phyloP scores from a whole-genome alignment of 768 basidiomycete species.

The Boletus insuetus region DNA sequence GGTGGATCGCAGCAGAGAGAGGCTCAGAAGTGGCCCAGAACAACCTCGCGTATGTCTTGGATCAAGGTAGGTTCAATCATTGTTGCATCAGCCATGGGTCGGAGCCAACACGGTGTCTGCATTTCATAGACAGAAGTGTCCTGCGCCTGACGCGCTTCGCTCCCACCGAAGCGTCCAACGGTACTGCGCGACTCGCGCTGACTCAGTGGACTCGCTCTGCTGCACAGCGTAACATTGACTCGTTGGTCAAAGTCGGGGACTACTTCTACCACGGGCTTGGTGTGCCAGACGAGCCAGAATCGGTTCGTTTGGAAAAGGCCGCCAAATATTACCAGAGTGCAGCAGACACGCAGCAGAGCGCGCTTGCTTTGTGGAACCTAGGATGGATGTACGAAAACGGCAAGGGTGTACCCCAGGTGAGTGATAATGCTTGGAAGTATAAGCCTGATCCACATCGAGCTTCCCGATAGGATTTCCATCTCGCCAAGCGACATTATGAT shows the following conservation, averaged over 20 bases:
- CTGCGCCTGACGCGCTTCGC: conserved; percentile 66
- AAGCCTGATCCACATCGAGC: neutral
- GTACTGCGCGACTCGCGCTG: conserved; percentile 79
- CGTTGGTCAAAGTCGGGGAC: conserved; percentile 96
- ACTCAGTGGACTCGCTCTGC: conserved; percentile 96
- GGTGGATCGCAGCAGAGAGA: conserved; percentile 93
- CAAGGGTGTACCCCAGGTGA: conserved; percentile 81
- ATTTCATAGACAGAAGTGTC: conserved; percentile 60
- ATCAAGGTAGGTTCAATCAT: conserved; percentile 64
- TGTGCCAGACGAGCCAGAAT: conserved; percentile 63
- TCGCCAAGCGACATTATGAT: conserved; percentile 96
- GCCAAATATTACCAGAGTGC: conserved; percentile 94
- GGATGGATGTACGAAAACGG: conserved; percentile 99
- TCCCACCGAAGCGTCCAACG: conserved; percentile 71
- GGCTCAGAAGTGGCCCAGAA: conserved; percentile 94
- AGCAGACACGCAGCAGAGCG: conserved; percentile 87
- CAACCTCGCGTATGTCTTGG: conserved; percentile 88
- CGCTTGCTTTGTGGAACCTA: conserved; percentile 96
- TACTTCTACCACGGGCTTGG: conserved; percentile 94
- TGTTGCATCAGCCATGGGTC: conserved; percentile 30
- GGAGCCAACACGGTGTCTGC: conserved; percentile 14
- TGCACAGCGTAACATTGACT: conserved; percentile 91
- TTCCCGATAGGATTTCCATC: conserved; percentile 76
- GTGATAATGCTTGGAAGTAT: conserved; percentile 4
- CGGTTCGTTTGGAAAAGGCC: conserved; percentile 78